These are phyloP conservation scores for Gloeophyllum trabeum DNA, from an alignment of 768 basidiomycete genomes.

Conservation along the genomic window DNA sequence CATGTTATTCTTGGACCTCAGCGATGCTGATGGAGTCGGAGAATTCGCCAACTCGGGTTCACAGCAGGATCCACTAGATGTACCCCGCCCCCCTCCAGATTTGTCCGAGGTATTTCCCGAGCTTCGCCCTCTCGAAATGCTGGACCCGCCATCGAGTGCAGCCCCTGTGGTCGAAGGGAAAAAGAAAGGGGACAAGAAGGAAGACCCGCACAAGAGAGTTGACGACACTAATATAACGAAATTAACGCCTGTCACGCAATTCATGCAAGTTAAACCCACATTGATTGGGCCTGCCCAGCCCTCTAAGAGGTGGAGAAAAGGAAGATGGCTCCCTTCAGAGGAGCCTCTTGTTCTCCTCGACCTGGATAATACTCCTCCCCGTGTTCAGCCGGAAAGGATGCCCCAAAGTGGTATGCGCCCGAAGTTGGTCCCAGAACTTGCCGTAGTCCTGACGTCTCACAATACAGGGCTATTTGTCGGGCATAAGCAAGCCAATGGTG, in stretches of 20 bases:
- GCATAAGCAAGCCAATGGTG: constrained; percentile 11
- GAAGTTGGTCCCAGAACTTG: not conserved
- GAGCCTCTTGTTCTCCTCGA: constrained; percentile 34
- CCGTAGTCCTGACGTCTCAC: constrained; percentile 13
- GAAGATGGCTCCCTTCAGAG: constrained; percentile 53
- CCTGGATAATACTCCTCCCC: constrained; percentile 28
- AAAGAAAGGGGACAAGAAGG: constrained; percentile 44
- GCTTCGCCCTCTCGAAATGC: constrained; percentile 47
- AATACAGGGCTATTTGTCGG: constrained; percentile 28
- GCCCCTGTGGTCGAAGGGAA: constrained; percentile 31
- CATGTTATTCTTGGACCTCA: constrained; percentile 43
- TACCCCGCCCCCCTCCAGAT: constrained; percentile 25
- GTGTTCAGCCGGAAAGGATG: too few species aligned
- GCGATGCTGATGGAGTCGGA: too few species aligned
- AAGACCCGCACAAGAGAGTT: constrained; percentile 62
- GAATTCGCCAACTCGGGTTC: too few species aligned
- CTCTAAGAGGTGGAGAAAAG: constrained; percentile 58
- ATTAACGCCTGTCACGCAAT: constrained; percentile 60
- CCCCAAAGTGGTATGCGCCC: too few species aligned
- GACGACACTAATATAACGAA: constrained; percentile 77
- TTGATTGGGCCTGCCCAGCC: constrained; percentile 81
- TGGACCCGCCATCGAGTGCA: too few species aligned
- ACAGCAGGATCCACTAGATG: constrained; percentile 24
- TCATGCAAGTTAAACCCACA: constrained; percentile 77
- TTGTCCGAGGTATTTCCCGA: constrained; percentile 78